Evolutionary conservation across 1,139 yeast genomes (phyloP), one percentile per base, ranked within the genome.

Genomic region (Ashbya aceris): DNA sequence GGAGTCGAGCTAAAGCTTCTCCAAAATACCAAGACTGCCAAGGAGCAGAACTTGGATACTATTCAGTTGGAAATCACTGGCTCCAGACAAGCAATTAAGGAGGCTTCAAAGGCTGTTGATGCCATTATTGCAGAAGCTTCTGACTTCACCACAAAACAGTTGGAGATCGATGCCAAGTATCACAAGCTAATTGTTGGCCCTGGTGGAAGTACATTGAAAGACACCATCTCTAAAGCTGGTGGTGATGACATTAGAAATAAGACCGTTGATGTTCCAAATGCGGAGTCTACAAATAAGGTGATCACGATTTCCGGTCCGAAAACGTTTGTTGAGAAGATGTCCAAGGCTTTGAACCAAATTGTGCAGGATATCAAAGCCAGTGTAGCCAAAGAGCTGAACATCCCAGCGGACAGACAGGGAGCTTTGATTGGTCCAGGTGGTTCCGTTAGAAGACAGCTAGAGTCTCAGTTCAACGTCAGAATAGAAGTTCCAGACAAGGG

Each of bases 391-490:
- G 71, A 70, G 29, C 58, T 79, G 43, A 79, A 74, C 8, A 72
- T 91, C 52, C 75, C 93, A 35, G 77, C 79, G 61, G 83, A 79
- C 45, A 82, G 81, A 60, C 93, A 85, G 55, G 76, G 87, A 54
- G 70, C 78, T 17, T 61, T 91, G 46, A 78, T 91, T 62, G 97
- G 97, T 32, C 78, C 89, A 35, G 79, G 79, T 46, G 97, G 97
- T 34, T 60, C 77, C 10, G 73, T 76, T 45, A 85, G 91, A 66
- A 81, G 82, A 52, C 71, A 76, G 8, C 65, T 87, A 49, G 94
- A 87, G 67, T 69, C 73, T 23, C 85, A 82, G 52, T 83, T 71
- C 62, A 68, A 70, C 11, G 91, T 85, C 39, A 60, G 64, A 27
- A 65, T 91, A 45, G 71, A 69, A 40, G 76, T 91, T 56, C 97